Evolutionary conservation across 2,329 filamentous ascomycete genomes (phyloP).

Genomic region (Claviceps lovelessii): DNA sequence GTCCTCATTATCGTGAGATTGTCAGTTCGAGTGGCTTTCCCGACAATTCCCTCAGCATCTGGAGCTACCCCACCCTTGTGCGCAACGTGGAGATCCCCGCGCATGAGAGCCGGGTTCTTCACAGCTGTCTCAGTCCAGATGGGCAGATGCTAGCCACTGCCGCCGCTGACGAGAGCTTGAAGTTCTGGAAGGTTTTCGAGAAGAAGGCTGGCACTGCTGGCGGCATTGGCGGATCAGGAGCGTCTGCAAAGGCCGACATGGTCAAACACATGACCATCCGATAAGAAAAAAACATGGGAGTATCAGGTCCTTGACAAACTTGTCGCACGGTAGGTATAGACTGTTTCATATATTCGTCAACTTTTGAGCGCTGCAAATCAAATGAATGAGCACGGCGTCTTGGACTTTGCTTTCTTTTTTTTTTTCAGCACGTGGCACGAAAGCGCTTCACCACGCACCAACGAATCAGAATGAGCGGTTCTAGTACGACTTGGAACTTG

Average conservation of each 20-base stretch:
- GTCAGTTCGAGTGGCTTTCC: conserved; percentile 95
- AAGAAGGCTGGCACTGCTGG: conserved; percentile 74
- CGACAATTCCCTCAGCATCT: conserved; percentile 98
- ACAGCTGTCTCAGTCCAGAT: conserved; percentile 93
- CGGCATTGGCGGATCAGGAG: conserved; percentile 48
- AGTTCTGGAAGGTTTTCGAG: conserved; percentile 99
- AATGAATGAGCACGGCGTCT: conserved; percentile 36
- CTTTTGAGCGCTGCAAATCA: conserved; percentile 13
- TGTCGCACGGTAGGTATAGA: conserved; percentile 32
- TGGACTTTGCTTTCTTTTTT: conserved; percentile 23
- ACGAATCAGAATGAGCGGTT: conserved; percentile 20
- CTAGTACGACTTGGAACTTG: conserved; percentile 12
- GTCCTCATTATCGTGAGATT: conserved; percentile 92
- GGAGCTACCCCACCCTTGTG: conserved; percentile 94
- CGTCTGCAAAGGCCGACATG: conserved; percentile 68
- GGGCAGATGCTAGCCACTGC: conserved; percentile 96
- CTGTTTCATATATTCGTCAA: conserved; percentile 28
- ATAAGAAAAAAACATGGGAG: conserved; percentile 31
- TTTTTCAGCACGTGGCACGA: conserved; percentile 33
- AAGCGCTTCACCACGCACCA: conserved; percentile 31
- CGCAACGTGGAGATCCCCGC: conserved; percentile 97
- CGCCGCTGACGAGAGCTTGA: conserved; percentile 88
- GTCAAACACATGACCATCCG: conserved; percentile 93
- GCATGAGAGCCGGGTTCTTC: conserved; percentile 89
- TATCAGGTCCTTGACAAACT: conserved; percentile 8